These are phyloP conservation scores for Penicillium verhagenii DNA, from an alignment of 495 filamentous ascomycete genomes.

Conservation along the genomic window DNA sequence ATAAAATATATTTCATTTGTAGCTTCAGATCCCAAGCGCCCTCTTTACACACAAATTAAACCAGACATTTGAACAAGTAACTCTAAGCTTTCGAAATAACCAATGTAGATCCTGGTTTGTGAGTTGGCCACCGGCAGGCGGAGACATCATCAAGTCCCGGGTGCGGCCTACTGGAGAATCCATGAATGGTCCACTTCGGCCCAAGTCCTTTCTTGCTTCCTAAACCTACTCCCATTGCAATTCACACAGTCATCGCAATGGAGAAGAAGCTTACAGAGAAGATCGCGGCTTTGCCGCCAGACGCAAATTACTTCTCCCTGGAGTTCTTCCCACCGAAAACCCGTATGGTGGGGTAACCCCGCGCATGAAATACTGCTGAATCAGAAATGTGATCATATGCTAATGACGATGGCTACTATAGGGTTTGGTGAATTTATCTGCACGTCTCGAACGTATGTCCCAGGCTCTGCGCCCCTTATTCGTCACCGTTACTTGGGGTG, in stretches of 20 bases:
- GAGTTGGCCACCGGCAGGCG: constrained; percentile 21
- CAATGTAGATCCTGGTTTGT: constrained; percentile 2
- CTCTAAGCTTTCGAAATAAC: neutral
- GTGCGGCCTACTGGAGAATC: constrained; percentile 11
- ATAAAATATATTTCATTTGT: too few species aligned
- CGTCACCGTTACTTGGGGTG: constrained; percentile 97
- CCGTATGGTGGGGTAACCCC: constrained; percentile 62
- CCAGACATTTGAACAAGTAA: too few species aligned
- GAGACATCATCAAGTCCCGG: constrained; percentile 22
- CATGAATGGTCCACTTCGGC: constrained; percentile 24
- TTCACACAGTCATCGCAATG: constrained; percentile 38
- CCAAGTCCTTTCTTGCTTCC: constrained; percentile 18
- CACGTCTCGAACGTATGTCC: constrained; percentile 93
- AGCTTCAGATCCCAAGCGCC: too few species aligned
- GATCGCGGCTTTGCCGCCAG: constrained; percentile 82
- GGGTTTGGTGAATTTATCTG: constrained; percentile 88
- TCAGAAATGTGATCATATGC: constrained; percentile 5
- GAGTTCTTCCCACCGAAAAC: constrained; percentile 99
- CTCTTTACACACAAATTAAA: too few species aligned
- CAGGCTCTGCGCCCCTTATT: constrained; percentile 86
- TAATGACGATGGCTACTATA: constrained; percentile 30
- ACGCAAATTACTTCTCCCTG: constrained; percentile 86
- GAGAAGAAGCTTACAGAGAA: constrained; percentile 89
- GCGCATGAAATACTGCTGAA: constrained; percentile 11
- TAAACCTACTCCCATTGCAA: constrained; percentile 18